phyloP scores from a whole-genome alignment of 129 eudicot species.

The Helichrysum umbraculigerum region DNA sequence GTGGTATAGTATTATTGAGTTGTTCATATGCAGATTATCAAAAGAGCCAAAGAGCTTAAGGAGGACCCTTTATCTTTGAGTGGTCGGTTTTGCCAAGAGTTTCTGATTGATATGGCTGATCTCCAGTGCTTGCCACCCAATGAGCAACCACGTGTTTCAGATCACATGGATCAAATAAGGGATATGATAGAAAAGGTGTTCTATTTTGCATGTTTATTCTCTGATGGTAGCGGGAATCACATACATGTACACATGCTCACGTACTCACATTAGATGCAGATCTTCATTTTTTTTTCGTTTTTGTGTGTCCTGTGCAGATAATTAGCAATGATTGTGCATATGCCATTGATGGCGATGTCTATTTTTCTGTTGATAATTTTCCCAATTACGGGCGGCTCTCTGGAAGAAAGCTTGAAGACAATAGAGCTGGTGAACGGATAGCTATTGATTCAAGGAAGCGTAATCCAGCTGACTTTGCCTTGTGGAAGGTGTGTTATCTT shows the following conservation, averaged over 20 bases:
- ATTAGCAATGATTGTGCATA: constrained; percentile 63
- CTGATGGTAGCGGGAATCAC: neutral
- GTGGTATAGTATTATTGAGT: constrained; percentile 9
- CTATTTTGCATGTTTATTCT: neutral
- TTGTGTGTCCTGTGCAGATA: constrained; percentile 47
- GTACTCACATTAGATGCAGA: neutral
- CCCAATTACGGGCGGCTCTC: constrained; percentile 72
- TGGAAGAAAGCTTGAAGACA: constrained; percentile 72
- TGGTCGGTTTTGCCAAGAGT: constrained; percentile 69
- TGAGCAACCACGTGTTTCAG: constrained; percentile 79
- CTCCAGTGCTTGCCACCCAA: constrained; percentile 82
- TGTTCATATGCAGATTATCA: constrained; percentile 62
- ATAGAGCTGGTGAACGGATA: constrained; percentile 87
- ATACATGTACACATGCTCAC: neutral
- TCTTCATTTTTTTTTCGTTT: neutral
- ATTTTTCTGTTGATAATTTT: constrained; percentile 69
- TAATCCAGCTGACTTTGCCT: constrained; percentile 84
- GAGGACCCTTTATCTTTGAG: constrained; percentile 73
- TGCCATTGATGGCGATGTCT: constrained; percentile 75
- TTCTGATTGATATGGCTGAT: constrained; percentile 69
- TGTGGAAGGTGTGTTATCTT: constrained; percentile 69
- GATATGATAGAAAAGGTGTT: constrained; percentile 74
- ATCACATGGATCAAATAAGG: constrained; percentile 72
- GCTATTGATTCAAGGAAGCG: constrained; percentile 78
- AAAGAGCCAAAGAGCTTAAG: constrained; percentile 69